Percentiles rank a stretch among this genome's conserved stretches.
phyloP scores from a whole-genome alignment of 768 basidiomycete genomes.

The Clavaria fumosa region DNA sequence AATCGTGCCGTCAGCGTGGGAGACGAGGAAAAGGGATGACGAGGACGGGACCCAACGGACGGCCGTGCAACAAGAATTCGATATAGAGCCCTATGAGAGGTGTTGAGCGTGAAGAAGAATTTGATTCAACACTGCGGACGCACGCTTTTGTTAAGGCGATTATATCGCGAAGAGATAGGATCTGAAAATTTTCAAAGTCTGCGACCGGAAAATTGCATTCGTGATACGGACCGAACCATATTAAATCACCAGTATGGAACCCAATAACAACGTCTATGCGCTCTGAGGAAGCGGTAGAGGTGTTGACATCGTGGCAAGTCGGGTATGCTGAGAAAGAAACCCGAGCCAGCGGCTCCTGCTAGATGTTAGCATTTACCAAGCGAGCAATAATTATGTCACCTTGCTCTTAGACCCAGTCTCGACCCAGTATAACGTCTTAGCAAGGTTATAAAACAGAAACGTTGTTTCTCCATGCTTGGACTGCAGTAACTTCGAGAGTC shows the following conservation, averaged over 20 bases:
- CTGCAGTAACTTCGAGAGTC: constrained; percentile 51
- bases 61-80: constrained; percentile 72
- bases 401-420: constrained; percentile 78
- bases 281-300: constrained; percentile 58
- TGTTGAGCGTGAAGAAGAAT: constrained; percentile 5
- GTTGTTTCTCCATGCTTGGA: constrained; percentile 74
- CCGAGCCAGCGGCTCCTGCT: constrained; percentile 71
- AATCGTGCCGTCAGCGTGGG: constrained; percentile 81
- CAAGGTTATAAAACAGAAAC: constrained; percentile 78
- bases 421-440: constrained; percentile 73
- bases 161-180: constrained; percentile 64
- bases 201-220: background rate
- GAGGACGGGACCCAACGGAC: constrained; percentile 80
- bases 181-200: constrained; percentile 27
- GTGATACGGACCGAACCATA: constrained; percentile 84
- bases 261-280: constrained; percentile 83
- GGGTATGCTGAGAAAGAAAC: constrained; percentile 79
- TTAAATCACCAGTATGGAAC: constrained; percentile 84
- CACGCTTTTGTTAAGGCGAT: constrained; percentile 80
- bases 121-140: constrained; percentile 9
- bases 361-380: constrained; percentile 5
- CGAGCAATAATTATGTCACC: constrained; percentile 26
- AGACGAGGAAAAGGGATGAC: constrained; percentile 66
- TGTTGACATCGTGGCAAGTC: constrained; percentile 84
- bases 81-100: constrained; percentile 49